Evolutionary conservation across 331 rosid species (phyloP).

Genomic region (Cucumis variabilis): DNA sequence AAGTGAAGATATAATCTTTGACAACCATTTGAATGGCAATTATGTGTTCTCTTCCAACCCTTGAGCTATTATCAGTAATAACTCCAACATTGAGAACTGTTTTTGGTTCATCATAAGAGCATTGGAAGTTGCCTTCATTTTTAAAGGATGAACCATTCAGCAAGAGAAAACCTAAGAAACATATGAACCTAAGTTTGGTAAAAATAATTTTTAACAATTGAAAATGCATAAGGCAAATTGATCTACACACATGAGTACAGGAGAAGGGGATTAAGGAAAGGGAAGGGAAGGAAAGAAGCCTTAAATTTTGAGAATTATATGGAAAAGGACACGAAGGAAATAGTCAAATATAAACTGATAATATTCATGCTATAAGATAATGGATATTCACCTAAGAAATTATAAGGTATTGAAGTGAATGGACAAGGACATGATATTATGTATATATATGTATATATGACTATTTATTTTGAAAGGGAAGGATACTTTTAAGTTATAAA

Average conservation of each 20-base stretch:
- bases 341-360: too few relatives aligned
- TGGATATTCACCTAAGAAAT: neutral
- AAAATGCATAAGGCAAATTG: neutral
- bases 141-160: neutral
- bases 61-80: constrained; percentile 30
- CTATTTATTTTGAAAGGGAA: neutral
- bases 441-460: neutral
- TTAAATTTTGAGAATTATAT: neutral
- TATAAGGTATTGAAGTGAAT: neutral
- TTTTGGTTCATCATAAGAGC: neutral
- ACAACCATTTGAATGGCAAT: constrained; percentile 55
- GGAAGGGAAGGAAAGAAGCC: neutral
- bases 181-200: neutral
- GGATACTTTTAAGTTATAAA: neutral
- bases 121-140: neutral
- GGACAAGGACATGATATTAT: neutral
- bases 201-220: neutral
- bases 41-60: constrained; percentile 54
- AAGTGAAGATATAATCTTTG: constrained; percentile 31
- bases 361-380: too few relatives aligned
- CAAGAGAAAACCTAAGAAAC: constrained; percentile 18
- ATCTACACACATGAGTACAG: neutral
- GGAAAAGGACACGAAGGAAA: neutral
- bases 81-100: constrained; percentile 19
- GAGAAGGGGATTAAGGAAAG: too few relatives aligned